Evolutionary conservation across 164 flowering plant genomes (phyloP).

Genomic region (Macadamia integrifolia): DNA sequence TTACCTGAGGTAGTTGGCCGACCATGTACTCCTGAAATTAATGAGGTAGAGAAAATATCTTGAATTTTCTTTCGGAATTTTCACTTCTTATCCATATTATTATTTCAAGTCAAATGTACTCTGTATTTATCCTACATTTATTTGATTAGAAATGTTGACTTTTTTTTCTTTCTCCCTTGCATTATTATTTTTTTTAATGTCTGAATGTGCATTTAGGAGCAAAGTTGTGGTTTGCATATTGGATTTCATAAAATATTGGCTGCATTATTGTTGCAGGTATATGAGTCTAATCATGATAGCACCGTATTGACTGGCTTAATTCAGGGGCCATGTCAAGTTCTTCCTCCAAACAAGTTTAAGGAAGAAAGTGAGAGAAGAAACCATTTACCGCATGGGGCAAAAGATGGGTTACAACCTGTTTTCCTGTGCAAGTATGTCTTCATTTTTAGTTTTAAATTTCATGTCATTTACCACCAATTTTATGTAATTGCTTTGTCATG

Average conservation of each 20-base stretch:
- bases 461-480: no score
- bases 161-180: no score
- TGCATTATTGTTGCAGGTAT: conserved; percentile 48
- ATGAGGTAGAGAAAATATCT: conserved; percentile 46
- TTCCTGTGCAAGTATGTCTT: conserved; percentile 59
- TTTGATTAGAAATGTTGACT: background rate
- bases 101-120: no score
- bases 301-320: conserved; percentile 46
- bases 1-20: conserved; percentile 66
- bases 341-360: conserved; percentile 42
- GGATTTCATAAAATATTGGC: conserved; percentile 4
- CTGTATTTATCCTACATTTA: background rate
- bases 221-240: background rate
- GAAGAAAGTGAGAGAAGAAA: conserved; percentile 47
- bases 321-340: conserved; percentile 63
- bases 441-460: no score
- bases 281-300: conserved; percentile 48
- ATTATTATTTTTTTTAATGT: background rate
- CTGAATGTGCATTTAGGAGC: background rate
- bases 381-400: conserved; percentile 21
- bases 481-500: no score
- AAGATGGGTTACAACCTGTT: conserved; percentile 30
- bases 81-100: background rate
- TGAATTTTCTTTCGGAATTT: background rate
- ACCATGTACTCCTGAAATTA: conserved; percentile 52